Base-by-base conservation (phyloP, 2,329 filamentous ascomycete species). In the Diplodia sapinea region DNA sequence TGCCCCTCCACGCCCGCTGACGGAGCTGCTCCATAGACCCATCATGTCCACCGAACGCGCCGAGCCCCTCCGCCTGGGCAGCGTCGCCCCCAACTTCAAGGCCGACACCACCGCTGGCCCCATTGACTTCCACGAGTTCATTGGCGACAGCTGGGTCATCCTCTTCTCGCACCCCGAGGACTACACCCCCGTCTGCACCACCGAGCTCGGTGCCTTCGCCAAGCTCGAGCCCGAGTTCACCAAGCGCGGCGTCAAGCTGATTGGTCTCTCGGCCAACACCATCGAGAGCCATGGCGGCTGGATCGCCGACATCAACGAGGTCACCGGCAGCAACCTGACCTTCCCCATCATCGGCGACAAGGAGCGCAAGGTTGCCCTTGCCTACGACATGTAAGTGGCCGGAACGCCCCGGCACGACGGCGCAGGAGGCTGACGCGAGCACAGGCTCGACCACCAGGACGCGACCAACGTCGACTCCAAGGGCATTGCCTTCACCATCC, bases 101-200 rank as follows among this genome's bases (percentile, higher is more conserved):
- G 91, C 91, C 75, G 88, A 94, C 72, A 94, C 91, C 70, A 94
- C 91, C 69, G 83, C 87, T 73, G 90, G 91, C 74, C 86, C 88
- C 71, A 92, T 94, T 75, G 88, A 92, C 82, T 93, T 94, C 84
- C 91, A 94, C 81, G 85, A 93, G 79, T 94, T 91, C 82, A 86
- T 94, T 71, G 89, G 88, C 76, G 85, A 90, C 83, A 89, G 86
- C 75, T 94, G 92, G 92, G 88, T 90, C 68, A 87, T 95, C 71
- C 84, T 95, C 73, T 94, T 95, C 85, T 93, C 90, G 38, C 92
- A 94, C 83, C 92, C 92, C 3, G 90, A 82, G 69, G 94, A 97
- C 82, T 97, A 92, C 85, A 97, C 94, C 1, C 94, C 94, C 66
- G 94, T 97, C 69, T 97, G 94, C 86, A 97, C 94, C 71, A 97